Evolutionary conservation across 306 rosid species (phyloP), one percentile per base, ranked within the genome.

Genomic region (Cyclanthera cordifolia): DNA sequence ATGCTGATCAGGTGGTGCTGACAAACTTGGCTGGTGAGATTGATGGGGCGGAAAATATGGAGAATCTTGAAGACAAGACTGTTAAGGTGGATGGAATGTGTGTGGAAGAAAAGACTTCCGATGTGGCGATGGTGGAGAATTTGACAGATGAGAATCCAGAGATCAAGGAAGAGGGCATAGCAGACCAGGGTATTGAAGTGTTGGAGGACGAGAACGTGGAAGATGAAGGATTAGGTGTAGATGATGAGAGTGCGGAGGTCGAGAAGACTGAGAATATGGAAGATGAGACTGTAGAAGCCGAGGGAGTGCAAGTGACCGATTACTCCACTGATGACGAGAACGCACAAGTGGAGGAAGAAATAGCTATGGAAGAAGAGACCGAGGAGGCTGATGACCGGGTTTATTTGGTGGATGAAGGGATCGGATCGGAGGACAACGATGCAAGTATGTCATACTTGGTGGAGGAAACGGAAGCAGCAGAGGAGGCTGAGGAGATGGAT

Each of bases 401-500:
- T 56, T 80, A 77, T 25, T 59, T 74, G 69, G 71, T 48, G 48
- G 86, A 74, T 39, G 84, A 75, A 64, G 76, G 78, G 16, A 19
- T 54, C 53, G 78, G 79, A 54, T 67, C 72, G 30, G 85, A 64
- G 23, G 82, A 80, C 56, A 52, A 67, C 6, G 81, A 72, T 63
- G 84, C 53, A 66, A 76, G 74, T 58, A 76, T 58, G 74, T 61
- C 20, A 17, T 78, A 41, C 61, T 56, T 54, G 55, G 82, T 50
- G 52, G 74, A 39, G 39, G 74, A 79, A 60, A 78, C 70, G 28
- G 65, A 53, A 20, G 78, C 75, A 34, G 88, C 69, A 43, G 96
- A 83, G 28, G 87, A 73, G 60, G 79, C 72, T 10, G 88, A 81
- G 77, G 86, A 61, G 2, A 56, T 71, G 74, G 83, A 79, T 53